phyloP scores from a whole-genome alignment of 345 rosid genomes.

The Syzygium jambos region DNA sequence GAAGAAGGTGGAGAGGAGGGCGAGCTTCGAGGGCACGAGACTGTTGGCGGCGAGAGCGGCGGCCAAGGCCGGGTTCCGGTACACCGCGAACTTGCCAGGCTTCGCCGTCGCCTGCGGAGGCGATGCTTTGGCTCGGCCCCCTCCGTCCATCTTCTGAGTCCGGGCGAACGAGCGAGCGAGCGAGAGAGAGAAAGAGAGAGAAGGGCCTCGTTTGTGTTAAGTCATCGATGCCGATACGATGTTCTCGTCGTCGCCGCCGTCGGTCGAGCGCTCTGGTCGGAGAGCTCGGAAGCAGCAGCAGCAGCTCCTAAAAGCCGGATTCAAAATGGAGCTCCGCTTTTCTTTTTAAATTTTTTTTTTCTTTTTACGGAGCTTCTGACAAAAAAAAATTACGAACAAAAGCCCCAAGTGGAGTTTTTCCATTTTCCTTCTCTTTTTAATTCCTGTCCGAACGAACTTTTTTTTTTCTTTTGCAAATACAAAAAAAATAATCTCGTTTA shows the following conservation, averaged over 20 bases:
- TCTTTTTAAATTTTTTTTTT: background rate
- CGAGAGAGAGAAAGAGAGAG: background rate
- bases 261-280: background rate
- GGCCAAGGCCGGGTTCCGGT: slow-evolving; percentile 69
- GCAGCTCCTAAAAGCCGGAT: background rate
- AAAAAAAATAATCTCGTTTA: background rate
- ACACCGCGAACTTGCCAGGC: slow-evolving; percentile 62
- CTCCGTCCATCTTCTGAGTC: background rate
- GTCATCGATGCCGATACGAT: background rate
- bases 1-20: slow-evolving; percentile 35
- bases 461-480: background rate
- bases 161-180: background rate
- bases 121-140: background rate
- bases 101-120: slow-evolving; percentile 27
- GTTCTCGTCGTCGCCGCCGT: background rate
- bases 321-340: background rate
- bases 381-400: background rate
- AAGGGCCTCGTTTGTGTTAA: background rate
- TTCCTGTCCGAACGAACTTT: background rate
- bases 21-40: slow-evolving; percentile 57
- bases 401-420: background rate
- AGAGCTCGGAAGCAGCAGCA: background rate
- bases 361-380: background rate
- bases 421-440: background rate
- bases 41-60: slow-evolving; percentile 77